Conservation (phyloP, 225 moss, liverwort and hornwort genomes). For the Asterella californica region DNA sequence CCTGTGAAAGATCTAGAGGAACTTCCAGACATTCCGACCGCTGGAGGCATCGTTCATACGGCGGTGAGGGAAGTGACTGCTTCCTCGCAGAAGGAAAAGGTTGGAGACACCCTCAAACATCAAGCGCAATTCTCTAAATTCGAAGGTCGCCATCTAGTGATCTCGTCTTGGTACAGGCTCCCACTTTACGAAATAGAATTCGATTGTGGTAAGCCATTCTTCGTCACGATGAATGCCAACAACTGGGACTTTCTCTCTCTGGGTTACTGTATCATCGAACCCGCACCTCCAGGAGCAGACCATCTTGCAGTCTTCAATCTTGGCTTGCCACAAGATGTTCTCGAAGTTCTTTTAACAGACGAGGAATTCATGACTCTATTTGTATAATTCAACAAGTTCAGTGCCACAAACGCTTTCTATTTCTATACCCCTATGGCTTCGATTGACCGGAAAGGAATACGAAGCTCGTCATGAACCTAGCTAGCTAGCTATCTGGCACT, state of each 20-base stretch:
- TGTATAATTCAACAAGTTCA: neutral
- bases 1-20: neutral
- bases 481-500: no score
- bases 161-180: conserved; percentile 6
- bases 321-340: neutral
- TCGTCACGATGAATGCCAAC: neutral
- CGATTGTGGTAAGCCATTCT: neutral
- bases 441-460: no score
- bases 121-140: no score
- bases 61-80: neutral
- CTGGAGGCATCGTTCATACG: conserved; percentile 5
- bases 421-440: no score
- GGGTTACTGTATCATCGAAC: neutral
- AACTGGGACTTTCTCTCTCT: neutral
- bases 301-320: neutral
- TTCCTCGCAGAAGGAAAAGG: neutral
- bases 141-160: neutral
- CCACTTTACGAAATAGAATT: conserved; percentile 2
- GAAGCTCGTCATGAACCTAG: no score
- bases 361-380: conserved; percentile 3
- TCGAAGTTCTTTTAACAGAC: neutral
- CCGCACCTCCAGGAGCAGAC: conserved; percentile 1
- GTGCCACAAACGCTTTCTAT: no score
- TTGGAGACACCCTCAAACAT: neutral
- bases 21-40: neutral